Evolutionary conservation across 306 rosid species (phyloP).

Genomic region (Malus sieversii): DNA sequence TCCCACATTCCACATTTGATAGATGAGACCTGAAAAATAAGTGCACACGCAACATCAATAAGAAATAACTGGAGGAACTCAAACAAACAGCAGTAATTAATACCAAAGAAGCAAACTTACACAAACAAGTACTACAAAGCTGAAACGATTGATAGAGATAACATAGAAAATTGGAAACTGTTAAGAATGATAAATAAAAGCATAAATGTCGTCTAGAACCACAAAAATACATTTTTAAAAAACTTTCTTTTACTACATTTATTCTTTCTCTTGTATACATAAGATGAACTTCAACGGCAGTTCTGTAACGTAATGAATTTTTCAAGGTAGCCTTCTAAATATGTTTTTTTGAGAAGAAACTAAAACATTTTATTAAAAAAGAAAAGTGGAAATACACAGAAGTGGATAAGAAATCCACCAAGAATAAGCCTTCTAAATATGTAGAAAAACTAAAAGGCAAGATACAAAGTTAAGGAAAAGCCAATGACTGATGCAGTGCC

Average conservation of each 20-base stretch:
- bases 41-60: neutral
- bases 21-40: slow-evolving; percentile 54
- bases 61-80: neutral
- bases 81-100: neutral
- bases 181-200: neutral
- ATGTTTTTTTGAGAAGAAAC: too few relatives aligned
- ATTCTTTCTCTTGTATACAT: neutral
- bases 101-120: neutral
- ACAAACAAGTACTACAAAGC: too few relatives aligned
- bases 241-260: neutral
- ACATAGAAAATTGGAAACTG: neutral
- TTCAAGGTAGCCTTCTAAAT: too few relatives aligned
- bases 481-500: too few relatives aligned
- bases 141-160: neutral
- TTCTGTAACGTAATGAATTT: too few relatives aligned
- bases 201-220: neutral
- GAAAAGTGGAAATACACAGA: too few relatives aligned
- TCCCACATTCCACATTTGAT: slow-evolving; percentile 79
- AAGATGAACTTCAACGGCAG: too few relatives aligned
- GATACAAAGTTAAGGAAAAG: too few relatives aligned
- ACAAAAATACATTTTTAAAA: neutral
- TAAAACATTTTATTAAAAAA: too few relatives aligned
- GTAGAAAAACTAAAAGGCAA: too few relatives aligned
- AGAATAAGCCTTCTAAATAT: too few relatives aligned
- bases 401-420: too few relatives aligned